Evolutionary conservation across 805 yeast genomes (phyloP).

Genomic region (Saturnispora quitensis): DNA sequence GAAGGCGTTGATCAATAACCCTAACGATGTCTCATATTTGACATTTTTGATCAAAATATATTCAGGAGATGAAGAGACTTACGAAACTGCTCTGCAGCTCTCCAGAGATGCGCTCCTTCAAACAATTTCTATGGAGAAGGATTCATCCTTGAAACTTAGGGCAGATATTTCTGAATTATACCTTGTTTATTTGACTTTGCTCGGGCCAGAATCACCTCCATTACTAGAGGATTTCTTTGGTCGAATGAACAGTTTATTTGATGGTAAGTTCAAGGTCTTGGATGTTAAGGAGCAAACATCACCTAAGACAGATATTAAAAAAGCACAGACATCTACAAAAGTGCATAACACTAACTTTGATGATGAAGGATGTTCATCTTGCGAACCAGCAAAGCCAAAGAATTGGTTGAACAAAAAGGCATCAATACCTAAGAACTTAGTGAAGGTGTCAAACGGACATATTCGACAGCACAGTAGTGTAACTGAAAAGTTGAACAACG

Average conservation of each 20-base stretch:
- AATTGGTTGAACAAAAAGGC: neutral
- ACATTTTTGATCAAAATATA: constrained; percentile 57
- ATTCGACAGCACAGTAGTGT: neutral
- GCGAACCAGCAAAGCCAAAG: constrained; percentile 5
- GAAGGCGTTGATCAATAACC: constrained; percentile 37
- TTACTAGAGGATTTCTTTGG: constrained; percentile 57
- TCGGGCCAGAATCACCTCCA: constrained; percentile 39
- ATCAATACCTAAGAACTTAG: neutral
- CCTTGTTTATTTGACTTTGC: constrained; percentile 63
- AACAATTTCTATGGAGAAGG: neutral
- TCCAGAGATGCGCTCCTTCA: neutral
- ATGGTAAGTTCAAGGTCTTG: constrained; percentile 4
- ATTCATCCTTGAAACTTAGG: constrained; percentile 18
- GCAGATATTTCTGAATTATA: constrained; percentile 58
- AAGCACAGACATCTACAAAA: neutral
- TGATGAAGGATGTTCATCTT: constrained; percentile 10
- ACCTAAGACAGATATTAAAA: neutral
- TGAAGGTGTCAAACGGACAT: neutral
- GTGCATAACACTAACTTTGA: neutral
- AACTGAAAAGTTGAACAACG: neutral
- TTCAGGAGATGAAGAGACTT: constrained; percentile 48
- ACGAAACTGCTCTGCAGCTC: constrained; percentile 11
- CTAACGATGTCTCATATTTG: constrained; percentile 54
- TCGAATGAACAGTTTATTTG: constrained; percentile 35
- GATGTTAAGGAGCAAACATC: neutral